Evolutionary conservation across 345 rosid species (phyloP), one percentile per base, ranked within the genome.

Genomic region (Linum lewisii): DNA sequence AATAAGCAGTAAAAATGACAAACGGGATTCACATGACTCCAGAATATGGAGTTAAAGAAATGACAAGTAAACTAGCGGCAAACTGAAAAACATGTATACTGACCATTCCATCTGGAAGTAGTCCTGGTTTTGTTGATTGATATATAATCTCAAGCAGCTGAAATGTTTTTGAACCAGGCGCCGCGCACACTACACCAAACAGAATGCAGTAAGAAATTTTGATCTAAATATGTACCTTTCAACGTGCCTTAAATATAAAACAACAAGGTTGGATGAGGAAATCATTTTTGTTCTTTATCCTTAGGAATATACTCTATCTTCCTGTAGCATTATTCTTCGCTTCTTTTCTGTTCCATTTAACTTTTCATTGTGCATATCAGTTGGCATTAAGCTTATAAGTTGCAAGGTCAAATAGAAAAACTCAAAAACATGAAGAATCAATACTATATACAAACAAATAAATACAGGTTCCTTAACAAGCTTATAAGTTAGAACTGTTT

Each of bases 101-200:
- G 65, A 88, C 99, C 97, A 87, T 78, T 79, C 95, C 96, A 57
- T 74, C 68, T 60, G 96, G 92, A 50, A 93, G 72, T 26, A 76
- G 68, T 76, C 87, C 92, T 62, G 81, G 74, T 76, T 79, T 69
- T 58, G 78, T 66, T 53, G 90, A 80, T 36, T 80, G 83, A 66
- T 89, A 84, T 21, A 93, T 81, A 57, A 89, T 81, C 74, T 89
- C 96, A 65, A 93, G 96, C 66, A 93, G 72, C 73, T 93, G 96
- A 72, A 93, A 93, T 64, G 99, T 89, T 67, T 93, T 93, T 63
- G 97, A 89, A 69, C 99, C 99, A 51, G 97, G 99, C 24, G 95
- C 99, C 45, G 99, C 96, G 69, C 96, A 93, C 94, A 93, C 99
- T 93, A 72, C 59, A 65, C 7, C 42, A 14, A 52, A 54, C 61